Base-by-base conservation (phyloP, 768 basidiomycete species). In the Tremella mesenterica region DNA sequence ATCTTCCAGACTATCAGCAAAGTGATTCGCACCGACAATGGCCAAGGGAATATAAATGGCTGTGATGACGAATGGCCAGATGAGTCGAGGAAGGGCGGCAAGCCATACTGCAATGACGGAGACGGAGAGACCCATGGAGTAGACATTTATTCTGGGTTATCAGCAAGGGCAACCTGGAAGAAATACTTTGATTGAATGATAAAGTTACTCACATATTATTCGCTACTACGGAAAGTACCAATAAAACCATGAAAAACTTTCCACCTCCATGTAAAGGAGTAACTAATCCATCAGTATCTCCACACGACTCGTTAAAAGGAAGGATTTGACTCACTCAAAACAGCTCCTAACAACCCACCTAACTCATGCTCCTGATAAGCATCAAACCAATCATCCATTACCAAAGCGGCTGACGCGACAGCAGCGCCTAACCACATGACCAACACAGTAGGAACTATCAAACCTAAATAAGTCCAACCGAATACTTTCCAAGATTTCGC, bases 381-480 rank as follows among this genome's bases (percentile, higher is more conserved):
- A 3, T 62, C 74, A 4, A 49, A 58, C 73, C 77, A 80, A 2
- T 69, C 61, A 18, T 71, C 56, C 60, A 74, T 70, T 57, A 53
- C 54, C 26, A 50, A 57, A 54, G 73, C 70, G 28, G 74, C 75
- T 29, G 72, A 72, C 74, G 78, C 76, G 47, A 77, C 57, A 20
- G 77, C 70, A 0, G 71, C 79, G 33, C 79, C 79, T 48, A 81
- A 75, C 60, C 75, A 76, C 69, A 79, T 73, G 52, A 80, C 56
- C 46, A 77, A 67, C 54, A 78, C 67, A 38, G 59, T 54, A 36
- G 67, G 69, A 21, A 66, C 23, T 33, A 64, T 56, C 10, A 75
- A 57, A 27, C 74, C 75, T 31, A 67, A 51, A 48, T 75, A 79
- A 9, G 77, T 79, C 65, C 69, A 73, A 13, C 53, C 23, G 60